A percentile compares a stretch with the other conserved stretches of the same genome.
Conservation (phyloP, 345 rosid species). For the Combretum micranthum region DNA sequence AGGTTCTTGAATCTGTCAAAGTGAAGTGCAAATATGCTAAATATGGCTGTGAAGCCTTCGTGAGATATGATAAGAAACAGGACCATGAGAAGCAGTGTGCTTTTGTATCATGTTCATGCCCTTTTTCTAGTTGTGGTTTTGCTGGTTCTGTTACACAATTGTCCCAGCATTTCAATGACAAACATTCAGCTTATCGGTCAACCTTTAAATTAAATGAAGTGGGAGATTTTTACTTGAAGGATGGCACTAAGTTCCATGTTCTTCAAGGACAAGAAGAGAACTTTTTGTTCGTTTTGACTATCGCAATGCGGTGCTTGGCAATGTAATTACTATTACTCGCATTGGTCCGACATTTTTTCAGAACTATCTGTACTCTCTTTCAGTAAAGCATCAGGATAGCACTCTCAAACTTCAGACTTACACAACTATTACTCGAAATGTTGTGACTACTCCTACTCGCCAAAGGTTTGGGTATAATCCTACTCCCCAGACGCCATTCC, state of each 20-base stretch:
- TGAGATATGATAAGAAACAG: conserved; percentile 20
- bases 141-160: conserved; percentile 31
- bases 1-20: conserved; percentile 36
- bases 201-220: conserved; percentile 8
- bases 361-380: conserved; percentile 12
- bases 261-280: conserved; percentile 15
- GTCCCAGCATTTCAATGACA: conserved; percentile 21
- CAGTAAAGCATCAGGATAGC: conserved; percentile 9
- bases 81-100: conserved; percentile 38
- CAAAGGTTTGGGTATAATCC: too few relatives aligned
- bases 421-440: conserved; percentile 7
- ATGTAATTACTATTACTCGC: conserved; percentile 12
- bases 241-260: conserved; percentile 3
- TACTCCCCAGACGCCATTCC: conserved; percentile 10
- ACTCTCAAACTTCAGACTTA: conserved; percentile 13
- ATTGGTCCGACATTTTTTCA: conserved; percentile 18
- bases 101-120: conserved; percentile 48
- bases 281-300: conserved; percentile 17
- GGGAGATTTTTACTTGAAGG: conserved; percentile 1
- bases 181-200: conserved; percentile 24
- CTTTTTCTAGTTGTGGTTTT: conserved; percentile 32
- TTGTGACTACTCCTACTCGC: not conserved
- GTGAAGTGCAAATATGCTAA: conserved; percentile 32
- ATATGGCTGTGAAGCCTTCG: conserved; percentile 36
- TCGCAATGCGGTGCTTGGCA: conserved; percentile 5